These are phyloP conservation scores for Chaetomium fimeti DNA, from an alignment of 495 filamentous ascomycete genomes.

Conservation along the genomic window DNA sequence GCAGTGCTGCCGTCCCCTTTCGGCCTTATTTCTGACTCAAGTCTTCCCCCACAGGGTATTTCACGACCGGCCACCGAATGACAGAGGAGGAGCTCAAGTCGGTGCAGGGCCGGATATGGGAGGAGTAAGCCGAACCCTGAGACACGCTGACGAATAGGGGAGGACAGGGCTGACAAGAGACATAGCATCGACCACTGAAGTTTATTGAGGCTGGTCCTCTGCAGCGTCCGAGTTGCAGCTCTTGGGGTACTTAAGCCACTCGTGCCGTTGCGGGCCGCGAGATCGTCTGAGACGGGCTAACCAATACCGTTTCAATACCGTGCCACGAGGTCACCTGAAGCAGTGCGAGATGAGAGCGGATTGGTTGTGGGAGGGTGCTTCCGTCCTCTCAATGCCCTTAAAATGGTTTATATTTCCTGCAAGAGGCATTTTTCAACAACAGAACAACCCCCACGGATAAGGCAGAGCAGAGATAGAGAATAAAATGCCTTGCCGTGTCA, in stretches of 20 bases:
- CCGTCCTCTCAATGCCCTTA: background rate
- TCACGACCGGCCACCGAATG: slow-evolving; percentile 90
- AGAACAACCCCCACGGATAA: slow-evolving; percentile 1
- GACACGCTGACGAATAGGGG: slow-evolving; percentile 17
- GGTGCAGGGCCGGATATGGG: slow-evolving; percentile 90
- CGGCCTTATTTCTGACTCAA: slow-evolving; percentile 16
- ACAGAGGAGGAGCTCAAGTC: slow-evolving; percentile 79
- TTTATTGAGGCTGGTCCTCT: background rate
- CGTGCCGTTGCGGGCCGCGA: slow-evolving; percentile 4
- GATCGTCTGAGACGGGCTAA: slow-evolving; percentile 4
- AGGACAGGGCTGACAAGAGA: slow-evolving; percentile 28
- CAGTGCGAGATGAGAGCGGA: slow-evolving; percentile 9
- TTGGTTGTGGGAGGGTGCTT: background rate
- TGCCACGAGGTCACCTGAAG: slow-evolving; percentile 16
- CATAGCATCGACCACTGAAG: slow-evolving; percentile 34
- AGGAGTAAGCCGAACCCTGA: slow-evolving; percentile 57
- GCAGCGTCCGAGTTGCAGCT: slow-evolving; percentile 9
- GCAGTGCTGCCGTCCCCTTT: slow-evolving; percentile 5
- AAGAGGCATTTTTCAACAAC: slow-evolving; percentile 17
- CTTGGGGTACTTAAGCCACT: slow-evolving; percentile 1
- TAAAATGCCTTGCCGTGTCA: slow-evolving; percentile 9
- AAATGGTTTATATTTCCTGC: slow-evolving; percentile 15
- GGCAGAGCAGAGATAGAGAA: slow-evolving; percentile 3
- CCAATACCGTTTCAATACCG: slow-evolving; percentile 22
- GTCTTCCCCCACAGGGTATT: slow-evolving; percentile 50